A percentile compares a stretch with the other conserved stretches of the same genome.
Evolutionary conservation across 306 rosid genomes (phyloP).

Genomic region (Vachellia pachyceras): DNA sequence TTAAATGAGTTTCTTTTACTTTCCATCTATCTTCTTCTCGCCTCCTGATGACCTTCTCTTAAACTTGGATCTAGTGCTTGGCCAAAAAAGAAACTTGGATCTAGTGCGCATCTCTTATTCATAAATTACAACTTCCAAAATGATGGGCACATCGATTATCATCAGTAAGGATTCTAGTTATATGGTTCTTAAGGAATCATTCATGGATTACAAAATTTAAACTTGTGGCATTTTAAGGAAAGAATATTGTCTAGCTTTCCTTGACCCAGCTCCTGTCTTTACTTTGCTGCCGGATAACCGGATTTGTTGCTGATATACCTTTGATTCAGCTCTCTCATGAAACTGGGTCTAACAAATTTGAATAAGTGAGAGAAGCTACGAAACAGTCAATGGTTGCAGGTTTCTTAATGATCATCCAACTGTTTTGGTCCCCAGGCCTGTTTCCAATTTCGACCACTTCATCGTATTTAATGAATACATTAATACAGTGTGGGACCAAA

Average conservation of each 20-base stretch:
- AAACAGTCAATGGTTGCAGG: conserved; percentile 46
- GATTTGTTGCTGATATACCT: not conserved
- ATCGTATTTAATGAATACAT: conserved; percentile 8
- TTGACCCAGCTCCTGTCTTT: conserved; percentile 37
- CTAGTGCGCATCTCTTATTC: not conserved
- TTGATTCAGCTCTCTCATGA: conserved; percentile 24
- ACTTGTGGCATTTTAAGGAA: not conserved
- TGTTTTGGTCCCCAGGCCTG: conserved; percentile 38
- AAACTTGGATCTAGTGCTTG: too few species aligned
- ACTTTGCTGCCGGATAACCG: not conserved
- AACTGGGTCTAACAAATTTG: conserved; percentile 15
- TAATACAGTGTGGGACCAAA: conserved; percentile 1
- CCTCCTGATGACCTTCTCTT: not conserved
- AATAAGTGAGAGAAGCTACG: conserved; percentile 30
- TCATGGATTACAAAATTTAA: not conserved
- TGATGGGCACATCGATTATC: not conserved
- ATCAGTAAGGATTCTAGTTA: not conserved
- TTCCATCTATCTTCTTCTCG: not conserved
- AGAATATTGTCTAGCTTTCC: not conserved
- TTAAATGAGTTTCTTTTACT: not conserved
- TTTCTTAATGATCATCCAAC: conserved; percentile 16
- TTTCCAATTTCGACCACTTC: conserved; percentile 42
- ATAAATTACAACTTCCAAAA: too few species aligned
- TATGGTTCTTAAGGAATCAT: not conserved
- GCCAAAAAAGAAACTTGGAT: not conserved